phyloP scores from a whole-genome alignment of 225 moss, liverwort and hornwort genomes.

The Sphagnum tenellum region DNA sequence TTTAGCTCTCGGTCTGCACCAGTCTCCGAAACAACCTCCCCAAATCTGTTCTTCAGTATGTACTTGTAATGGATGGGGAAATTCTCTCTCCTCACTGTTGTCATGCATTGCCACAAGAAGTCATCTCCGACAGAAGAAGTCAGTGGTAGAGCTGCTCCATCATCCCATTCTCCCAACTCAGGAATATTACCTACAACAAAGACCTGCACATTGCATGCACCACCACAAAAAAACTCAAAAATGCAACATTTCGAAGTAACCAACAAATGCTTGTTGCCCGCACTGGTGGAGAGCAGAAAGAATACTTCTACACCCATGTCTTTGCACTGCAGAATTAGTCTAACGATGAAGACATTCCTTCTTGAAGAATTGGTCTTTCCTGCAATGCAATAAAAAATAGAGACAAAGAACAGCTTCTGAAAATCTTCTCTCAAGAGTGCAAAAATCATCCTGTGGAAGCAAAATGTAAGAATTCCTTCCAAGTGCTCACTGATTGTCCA shows the following conservation, averaged over 20 bases:
- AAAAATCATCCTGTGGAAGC: too few species aligned
- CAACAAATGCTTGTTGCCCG: too few species aligned
- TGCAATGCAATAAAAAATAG: too few species aligned
- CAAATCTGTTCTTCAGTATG: conserved; percentile 39
- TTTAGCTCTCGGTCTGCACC: conserved; percentile 53
- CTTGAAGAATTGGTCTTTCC: too few species aligned
- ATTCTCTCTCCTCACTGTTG: conserved; percentile 28
- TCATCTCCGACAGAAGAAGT: conserved; percentile 25
- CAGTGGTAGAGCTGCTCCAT: conserved; percentile 36
- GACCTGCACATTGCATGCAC: conserved; percentile 29
- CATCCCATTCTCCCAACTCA: conserved; percentile 59
- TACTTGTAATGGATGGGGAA: conserved; percentile 60
- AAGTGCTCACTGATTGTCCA: conserved; percentile 46
- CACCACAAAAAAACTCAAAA: not conserved
- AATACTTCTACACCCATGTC: too few species aligned
- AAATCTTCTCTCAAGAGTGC: too few species aligned
- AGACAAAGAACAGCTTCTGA: too few species aligned
- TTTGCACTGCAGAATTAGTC: too few species aligned
- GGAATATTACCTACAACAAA: conserved; percentile 52
- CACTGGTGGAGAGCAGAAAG: too few species aligned
- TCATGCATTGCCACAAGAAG: conserved; percentile 51
- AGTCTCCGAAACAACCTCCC: conserved; percentile 37
- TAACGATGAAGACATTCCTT: too few species aligned
- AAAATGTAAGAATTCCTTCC: too few species aligned
- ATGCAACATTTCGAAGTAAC: not conserved